Conservation (phyloP, 169 alveolate genomes). For the Toxoplasma gondii region DNA sequence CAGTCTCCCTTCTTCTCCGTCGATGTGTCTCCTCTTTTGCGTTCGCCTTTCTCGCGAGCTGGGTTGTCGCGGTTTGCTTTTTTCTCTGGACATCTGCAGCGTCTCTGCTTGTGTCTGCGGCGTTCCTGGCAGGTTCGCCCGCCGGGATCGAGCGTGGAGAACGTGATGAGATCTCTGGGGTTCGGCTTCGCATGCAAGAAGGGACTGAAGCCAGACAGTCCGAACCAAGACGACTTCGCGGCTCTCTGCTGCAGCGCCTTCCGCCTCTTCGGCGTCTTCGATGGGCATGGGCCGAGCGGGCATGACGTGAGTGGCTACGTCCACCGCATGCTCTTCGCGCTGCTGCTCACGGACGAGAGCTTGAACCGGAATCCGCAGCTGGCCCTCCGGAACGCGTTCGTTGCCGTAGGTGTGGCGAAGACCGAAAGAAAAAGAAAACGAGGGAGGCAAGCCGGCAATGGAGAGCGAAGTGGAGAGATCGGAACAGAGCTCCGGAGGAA, state of each 20-base stretch:
- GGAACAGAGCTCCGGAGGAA: neutral
- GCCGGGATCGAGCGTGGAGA: neutral
- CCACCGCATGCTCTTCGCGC: conserved; percentile 79
- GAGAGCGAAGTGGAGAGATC: neutral
- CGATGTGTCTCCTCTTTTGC: too few species aligned
- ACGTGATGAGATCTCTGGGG: conserved; percentile 20
- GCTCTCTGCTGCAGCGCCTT: conserved; percentile 50
- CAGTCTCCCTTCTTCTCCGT: neutral
- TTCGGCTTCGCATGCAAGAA: conserved; percentile 85
- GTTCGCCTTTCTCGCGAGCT: too few species aligned
- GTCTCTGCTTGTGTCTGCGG: too few species aligned
- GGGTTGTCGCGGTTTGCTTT: too few species aligned
- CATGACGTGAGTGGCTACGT: conserved; percentile 86
- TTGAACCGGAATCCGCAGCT: neutral
- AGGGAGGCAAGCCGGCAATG: neutral
- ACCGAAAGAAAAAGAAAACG: neutral
- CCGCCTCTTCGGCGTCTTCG: conserved; percentile 87
- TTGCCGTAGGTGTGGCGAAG: conserved; percentile 26
- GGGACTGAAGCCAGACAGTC: conserved; percentile 89
- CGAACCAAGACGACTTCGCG: conserved; percentile 88
- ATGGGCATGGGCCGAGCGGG: conserved; percentile 92
- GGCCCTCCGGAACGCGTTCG: conserved; percentile 49
- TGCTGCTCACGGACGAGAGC: conserved; percentile 18
- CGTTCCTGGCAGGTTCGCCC: too few species aligned
- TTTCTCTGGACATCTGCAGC: too few species aligned